Conservation (phyloP, 2,329 filamentous ascomycete species). For the Epichloe brachyelytri region DNA sequence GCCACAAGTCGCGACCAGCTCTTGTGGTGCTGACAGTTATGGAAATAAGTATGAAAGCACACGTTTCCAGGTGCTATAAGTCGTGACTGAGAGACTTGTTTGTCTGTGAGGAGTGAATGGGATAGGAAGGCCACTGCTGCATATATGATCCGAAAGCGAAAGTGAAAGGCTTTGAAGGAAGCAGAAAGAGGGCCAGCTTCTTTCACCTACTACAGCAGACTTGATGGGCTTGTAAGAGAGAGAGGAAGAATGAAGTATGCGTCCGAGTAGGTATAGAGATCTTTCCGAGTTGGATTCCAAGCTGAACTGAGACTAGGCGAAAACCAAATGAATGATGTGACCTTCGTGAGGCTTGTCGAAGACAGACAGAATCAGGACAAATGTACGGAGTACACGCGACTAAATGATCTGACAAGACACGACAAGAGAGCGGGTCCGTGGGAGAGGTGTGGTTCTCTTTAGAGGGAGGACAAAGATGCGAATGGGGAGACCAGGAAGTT, state of each 20-base stretch:
- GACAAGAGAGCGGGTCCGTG: slow-evolving; percentile 4
- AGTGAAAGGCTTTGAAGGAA: neutral
- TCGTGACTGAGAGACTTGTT: neutral
- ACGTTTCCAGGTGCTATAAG: neutral
- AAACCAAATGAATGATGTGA: slow-evolving; percentile 3
- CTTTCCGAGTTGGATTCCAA: neutral
- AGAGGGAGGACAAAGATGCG: neutral
- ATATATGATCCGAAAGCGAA: neutral
- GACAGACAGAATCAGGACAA: slow-evolving; percentile 3
- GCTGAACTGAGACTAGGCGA: slow-evolving; percentile 3
- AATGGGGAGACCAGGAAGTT: neutral
- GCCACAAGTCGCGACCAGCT: neutral
- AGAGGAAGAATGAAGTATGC: neutral
- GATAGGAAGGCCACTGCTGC: neutral
- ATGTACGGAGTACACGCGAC: slow-evolving; percentile 1
- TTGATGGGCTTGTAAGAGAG: neutral
- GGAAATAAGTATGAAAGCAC: neutral
- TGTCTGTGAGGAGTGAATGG: neutral
- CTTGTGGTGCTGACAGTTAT: neutral
- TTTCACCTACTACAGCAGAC: slow-evolving; percentile 2
- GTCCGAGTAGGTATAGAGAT: neutral
- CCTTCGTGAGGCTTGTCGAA: slow-evolving; percentile 4
- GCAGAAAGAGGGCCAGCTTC: slow-evolving; percentile 3
- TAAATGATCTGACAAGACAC: slow-evolving; percentile 4
- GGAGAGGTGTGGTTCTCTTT: slow-evolving; percentile 4